phyloP scores from a whole-genome alignment of 1,284 basidiomycete species.

The Gomphus sp. region DNA sequence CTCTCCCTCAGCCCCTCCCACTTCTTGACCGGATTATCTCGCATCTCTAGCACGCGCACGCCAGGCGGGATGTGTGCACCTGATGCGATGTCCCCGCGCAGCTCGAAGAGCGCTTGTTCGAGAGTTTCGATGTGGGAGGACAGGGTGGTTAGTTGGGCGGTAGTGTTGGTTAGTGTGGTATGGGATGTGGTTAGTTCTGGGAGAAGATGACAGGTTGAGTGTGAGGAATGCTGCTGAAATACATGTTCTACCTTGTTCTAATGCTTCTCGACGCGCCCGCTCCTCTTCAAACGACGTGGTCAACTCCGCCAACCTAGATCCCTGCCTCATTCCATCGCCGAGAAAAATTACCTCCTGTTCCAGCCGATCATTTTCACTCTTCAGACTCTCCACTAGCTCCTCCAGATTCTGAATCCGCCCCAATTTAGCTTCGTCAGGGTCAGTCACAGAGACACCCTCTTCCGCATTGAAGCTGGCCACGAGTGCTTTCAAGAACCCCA shows the following conservation, averaged over 20 bases:
- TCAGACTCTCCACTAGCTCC: conserved; percentile 44
- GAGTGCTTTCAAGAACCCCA: conserved; percentile 52
- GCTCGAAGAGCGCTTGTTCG: conserved; percentile 65
- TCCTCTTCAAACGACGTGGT: conserved; percentile 33
- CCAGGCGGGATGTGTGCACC: conserved; percentile 71
- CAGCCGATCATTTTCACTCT: conserved; percentile 34
- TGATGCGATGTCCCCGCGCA: conserved; percentile 63
- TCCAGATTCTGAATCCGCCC: conserved; percentile 51
- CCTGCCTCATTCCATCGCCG: conserved; percentile 17
- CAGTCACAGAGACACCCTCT: conserved; percentile 21
- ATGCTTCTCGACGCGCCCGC: conserved; percentile 24
- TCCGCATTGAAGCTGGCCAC: conserved; percentile 54
- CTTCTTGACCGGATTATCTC: conserved; percentile 65
- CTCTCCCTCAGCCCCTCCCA: conserved; percentile 63
- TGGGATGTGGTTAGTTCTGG: conserved; percentile 24
- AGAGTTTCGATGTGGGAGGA: conserved; percentile 47
- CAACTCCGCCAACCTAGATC: conserved; percentile 27
- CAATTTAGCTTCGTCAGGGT: conserved; percentile 7
- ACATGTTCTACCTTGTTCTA: conserved; percentile 33
- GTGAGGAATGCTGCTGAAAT: not conserved
- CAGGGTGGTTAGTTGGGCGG: conserved; percentile 33
- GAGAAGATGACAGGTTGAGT: not conserved
- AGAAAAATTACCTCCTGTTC: conserved; percentile 34
- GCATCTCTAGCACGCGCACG: conserved; percentile 58
- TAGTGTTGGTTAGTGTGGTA: conserved; percentile 26